These are phyloP conservation scores for Phytophthora cryptogea DNA, from an alignment of 352 stramenopile species.

Conservation along the genomic window DNA sequence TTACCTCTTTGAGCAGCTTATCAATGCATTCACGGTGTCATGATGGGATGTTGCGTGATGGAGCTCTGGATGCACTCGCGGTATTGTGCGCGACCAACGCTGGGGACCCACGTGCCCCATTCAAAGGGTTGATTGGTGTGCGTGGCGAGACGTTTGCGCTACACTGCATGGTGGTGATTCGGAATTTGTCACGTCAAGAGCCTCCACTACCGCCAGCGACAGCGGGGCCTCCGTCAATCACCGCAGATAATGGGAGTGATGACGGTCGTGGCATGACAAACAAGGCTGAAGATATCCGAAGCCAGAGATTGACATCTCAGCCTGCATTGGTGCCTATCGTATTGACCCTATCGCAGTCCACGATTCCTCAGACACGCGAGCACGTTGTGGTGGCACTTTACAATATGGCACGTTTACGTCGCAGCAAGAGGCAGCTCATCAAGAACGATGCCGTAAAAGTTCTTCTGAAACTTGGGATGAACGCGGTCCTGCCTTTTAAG, in stretches of 20 bases:
- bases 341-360: constrained; percentile 58
- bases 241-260: constrained; percentile 9
- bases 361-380: constrained; percentile 54
- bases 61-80: constrained; percentile 60
- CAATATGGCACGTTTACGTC: constrained; percentile 61
- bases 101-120: constrained; percentile 47
- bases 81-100: constrained; percentile 51
- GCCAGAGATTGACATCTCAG: constrained; percentile 58
- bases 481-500: constrained; percentile 47
- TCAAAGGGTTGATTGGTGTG: constrained; percentile 61
- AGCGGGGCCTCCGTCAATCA: neutral
- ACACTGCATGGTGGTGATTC: constrained; percentile 64
- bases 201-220: constrained; percentile 3
- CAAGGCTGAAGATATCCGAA: constrained; percentile 52
- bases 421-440: constrained; percentile 68
- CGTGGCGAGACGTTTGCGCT: constrained; percentile 72
- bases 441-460: constrained; percentile 82
- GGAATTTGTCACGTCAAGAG: constrained; percentile 67
- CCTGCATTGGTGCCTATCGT: constrained; percentile 57
- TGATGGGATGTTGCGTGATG: constrained; percentile 77
- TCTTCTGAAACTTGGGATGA: constrained; percentile 56
- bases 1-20: constrained; percentile 68
- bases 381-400: constrained; percentile 70
- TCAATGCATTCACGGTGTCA: constrained; percentile 64
- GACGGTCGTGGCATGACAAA: neutral